These are phyloP conservation scores for Coemansia sp. DNA, from an alignment of 192 early-diverging fungal species.

Conservation along the genomic window DNA sequence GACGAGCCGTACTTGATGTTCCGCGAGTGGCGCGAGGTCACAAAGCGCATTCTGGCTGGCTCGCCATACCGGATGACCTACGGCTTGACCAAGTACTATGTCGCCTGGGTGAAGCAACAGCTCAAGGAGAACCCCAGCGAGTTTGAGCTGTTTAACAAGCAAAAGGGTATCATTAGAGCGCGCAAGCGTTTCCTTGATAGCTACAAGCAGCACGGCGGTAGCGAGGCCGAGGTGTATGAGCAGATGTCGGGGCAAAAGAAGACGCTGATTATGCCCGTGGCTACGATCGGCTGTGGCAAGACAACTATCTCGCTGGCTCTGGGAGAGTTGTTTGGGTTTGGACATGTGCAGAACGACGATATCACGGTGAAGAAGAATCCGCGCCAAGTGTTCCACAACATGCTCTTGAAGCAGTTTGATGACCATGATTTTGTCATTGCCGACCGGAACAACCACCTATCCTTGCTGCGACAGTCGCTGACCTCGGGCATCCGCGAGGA, in stretches of 20 bases:
- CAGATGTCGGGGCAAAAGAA: slow-evolving; percentile 15
- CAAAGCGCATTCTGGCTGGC: slow-evolving; percentile 62
- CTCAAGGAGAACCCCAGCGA: slow-evolving; percentile 63
- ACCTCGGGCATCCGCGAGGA: slow-evolving; percentile 51
- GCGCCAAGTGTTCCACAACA: slow-evolving; percentile 58
- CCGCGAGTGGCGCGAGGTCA: slow-evolving; percentile 96
- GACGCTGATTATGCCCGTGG: slow-evolving; percentile 71
- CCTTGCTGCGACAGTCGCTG: slow-evolving; percentile 58
- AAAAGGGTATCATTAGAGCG: slow-evolving; percentile 81
- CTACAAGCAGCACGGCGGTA: slow-evolving; percentile 48
- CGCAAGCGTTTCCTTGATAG: slow-evolving; percentile 78
- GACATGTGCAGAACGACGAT: slow-evolving; percentile 87
- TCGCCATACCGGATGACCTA: slow-evolving; percentile 56
- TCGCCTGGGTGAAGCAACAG: slow-evolving; percentile 71
- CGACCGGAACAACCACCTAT: slow-evolving; percentile 77
- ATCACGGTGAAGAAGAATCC: slow-evolving; percentile 62
- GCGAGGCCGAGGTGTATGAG: slow-evolving; percentile 19
- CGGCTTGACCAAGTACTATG: slow-evolving; percentile 70
- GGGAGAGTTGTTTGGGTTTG: slow-evolving; percentile 64
- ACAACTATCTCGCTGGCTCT: slow-evolving; percentile 64
- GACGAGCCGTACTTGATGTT: slow-evolving; percentile 95
- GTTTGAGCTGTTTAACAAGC: slow-evolving; percentile 66
- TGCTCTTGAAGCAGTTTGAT: slow-evolving; percentile 61
- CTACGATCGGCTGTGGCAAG: slow-evolving; percentile 78
- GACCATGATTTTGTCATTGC: slow-evolving; percentile 71